Evolutionary conservation across 306 rosid genomes (phyloP), one percentile per base, ranked within the genome.

Genomic region (Cucurbita pepo): DNA sequence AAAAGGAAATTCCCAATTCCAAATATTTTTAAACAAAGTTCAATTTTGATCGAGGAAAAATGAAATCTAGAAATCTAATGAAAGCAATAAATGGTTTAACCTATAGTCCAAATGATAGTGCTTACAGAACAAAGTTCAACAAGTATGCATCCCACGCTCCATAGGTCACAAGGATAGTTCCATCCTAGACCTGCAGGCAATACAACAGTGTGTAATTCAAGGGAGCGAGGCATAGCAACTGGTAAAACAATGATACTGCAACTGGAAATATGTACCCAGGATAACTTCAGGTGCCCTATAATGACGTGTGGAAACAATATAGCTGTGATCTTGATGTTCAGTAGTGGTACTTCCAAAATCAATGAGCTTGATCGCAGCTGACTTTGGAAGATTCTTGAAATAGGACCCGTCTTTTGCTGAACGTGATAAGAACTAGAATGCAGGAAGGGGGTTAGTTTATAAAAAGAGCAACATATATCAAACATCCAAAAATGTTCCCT

Each of bases 51-150:
- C 12, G 38, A 22, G 72, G 40, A 21, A 7, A 44, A 66, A 45
- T 0, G n/a, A 45, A 65, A 21, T 22, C 34, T 19, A 67, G n/a
- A 44, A 65, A 43, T 45, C 34, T 10, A 67, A 47, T 45, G 9
- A 47, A 67, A 21, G 19, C 19, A 45, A 47, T 4, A 14, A 14
- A 44, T 19, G 0, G n/a, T 44, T 19, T 43, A 44, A 18, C 38
- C 51, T 43, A 64, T 43, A 64, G 53, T 64, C 56, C 47, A 66
- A 3, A 13, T 47, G 56, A 30, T 36, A 54, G 77, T 74, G 86
- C 97, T 88, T 85, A 88, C 96, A 77, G 92, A 89, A 79, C 96
- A 89, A 21, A 92, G 89, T 78, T 92, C 97, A 76, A 92, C 87
- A 61, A 92, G 83, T 78, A 92, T 89, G 89, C 97, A 88, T 21